Conservation (phyloP, 371 early-diverging fungal species). For the Mortierella sp. region DNA sequence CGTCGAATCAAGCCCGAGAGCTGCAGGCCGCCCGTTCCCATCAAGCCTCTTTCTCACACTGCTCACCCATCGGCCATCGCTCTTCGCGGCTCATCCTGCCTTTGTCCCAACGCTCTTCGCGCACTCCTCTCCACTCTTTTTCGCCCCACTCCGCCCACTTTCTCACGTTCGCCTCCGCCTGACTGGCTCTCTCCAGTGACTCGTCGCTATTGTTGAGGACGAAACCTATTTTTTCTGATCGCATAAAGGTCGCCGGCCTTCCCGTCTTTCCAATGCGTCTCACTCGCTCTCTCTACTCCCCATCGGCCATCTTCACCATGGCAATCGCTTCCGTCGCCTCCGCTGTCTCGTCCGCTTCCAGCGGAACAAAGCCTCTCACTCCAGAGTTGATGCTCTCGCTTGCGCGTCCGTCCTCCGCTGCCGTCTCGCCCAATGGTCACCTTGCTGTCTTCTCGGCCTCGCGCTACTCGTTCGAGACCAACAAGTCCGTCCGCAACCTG, state of each 20-base stretch:
- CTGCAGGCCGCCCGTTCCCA: neutral
- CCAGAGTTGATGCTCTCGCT: slow-evolving; percentile 64
- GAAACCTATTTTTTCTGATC: neutral
- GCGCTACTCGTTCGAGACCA: slow-evolving; percentile 56
- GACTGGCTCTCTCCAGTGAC: too few species aligned
- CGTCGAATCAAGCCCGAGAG: too few species aligned
- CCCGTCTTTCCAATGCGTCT: slow-evolving; percentile 16
- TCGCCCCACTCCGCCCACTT: neutral
- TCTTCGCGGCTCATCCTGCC: neutral
- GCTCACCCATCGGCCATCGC: too few species aligned
- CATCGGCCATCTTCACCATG: slow-evolving; percentile 32
- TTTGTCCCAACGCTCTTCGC: too few species aligned
- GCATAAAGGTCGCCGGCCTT: neutral
- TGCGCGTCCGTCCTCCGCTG: slow-evolving; percentile 59
- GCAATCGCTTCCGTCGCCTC: slow-evolving; percentile 11
- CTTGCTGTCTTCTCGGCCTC: slow-evolving; percentile 65
- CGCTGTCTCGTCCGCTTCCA: too few species aligned
- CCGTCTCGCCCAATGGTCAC: slow-evolving; percentile 60
- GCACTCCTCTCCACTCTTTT: neutral
- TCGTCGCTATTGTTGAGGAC: neutral
- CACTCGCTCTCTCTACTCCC: slow-evolving; percentile 15
- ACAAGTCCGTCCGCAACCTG: slow-evolving; percentile 61
- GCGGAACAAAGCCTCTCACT: slow-evolving; percentile 46
- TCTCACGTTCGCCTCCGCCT: neutral
- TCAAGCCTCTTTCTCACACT: too few species aligned